Percentiles rank a stretch among this genome's conserved stretches.
Conservation (phyloP, 768 basidiomycete species). For the Mycena venus region DNA sequence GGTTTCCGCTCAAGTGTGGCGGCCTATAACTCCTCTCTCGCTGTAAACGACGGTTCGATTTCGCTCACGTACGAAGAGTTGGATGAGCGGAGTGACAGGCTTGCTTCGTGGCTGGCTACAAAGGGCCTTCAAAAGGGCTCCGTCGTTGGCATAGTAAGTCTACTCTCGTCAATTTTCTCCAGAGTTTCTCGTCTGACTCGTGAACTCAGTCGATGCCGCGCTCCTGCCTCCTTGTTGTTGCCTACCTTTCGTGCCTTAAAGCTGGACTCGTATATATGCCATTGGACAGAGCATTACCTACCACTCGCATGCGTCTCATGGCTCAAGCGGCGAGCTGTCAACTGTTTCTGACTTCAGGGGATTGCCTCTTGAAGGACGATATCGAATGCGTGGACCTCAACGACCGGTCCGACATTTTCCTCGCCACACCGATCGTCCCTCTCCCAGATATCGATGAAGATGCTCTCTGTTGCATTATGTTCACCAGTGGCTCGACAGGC, state of each 20-base stretch:
- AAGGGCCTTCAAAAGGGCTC: background rate
- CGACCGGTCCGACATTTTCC: background rate
- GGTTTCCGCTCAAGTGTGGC: slow-evolving; percentile 3
- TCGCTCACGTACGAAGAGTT: slow-evolving; percentile 5
- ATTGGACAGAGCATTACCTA: background rate
- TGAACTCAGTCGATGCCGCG: background rate
- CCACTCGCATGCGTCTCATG: background rate
- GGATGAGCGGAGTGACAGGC: slow-evolving; percentile 4
- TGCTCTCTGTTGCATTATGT: background rate
- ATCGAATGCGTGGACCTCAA: slow-evolving; percentile 5
- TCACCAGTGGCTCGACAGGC: slow-evolving; percentile 3
- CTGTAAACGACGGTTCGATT: background rate
- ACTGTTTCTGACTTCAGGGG: slow-evolving; percentile 1
- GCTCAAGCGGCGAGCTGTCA: background rate
- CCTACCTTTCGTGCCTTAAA: slow-evolving; percentile 2
- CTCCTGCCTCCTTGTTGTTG: background rate
- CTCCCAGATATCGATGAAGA: slow-evolving; percentile 6
- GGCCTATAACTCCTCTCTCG: background rate
- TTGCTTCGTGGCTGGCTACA: background rate
- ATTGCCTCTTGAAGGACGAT: slow-evolving; percentile 5
- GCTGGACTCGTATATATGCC: slow-evolving; percentile 1
- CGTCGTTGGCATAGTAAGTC: background rate
- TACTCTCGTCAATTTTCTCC: background rate
- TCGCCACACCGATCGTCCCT: background rate
- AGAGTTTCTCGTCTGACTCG: background rate